Evolutionary conservation across 306 rosid genomes (phyloP), one percentile per base, ranked within the genome.

Genomic region (Myrica gale): DNA sequence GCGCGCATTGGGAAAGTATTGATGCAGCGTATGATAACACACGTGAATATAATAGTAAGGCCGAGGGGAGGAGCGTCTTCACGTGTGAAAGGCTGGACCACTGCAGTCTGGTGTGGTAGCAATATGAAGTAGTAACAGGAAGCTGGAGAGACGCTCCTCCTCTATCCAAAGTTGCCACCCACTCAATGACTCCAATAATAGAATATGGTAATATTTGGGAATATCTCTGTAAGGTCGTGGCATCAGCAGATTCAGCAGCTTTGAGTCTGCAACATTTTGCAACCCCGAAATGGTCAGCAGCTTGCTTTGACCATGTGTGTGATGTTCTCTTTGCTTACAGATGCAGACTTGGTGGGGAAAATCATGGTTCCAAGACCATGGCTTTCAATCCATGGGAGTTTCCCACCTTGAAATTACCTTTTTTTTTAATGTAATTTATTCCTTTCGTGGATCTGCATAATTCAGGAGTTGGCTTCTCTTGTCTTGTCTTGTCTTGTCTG

Each of bases 81-180:
- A 91, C 97, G 92, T 91, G 97, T 81, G 87, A 86, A 89, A 91
- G 90, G 89, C 89, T 88, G 94, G 92, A 85, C 97, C 97, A 89
- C 83, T 76, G 77, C 78, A 80, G 81, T 63, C 79, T 83, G 37
- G 37, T 32, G 83, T 80, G 72, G 20, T 20, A 74, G 74, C 67
- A 80, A 68, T 71, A 75, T 26, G 79, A 53, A 70, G 68, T 41
- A 80, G 77, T 73, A 69, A 76, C 16, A 43, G 21, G 26, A 66
- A 32, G 75, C 37, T 56, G 74, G 71, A 79, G 85, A 89, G 85
- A 89, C 90, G 94, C 91, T 87, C 91, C 91, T 86, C 74, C 1
- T 79, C 81, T 83, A 87, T 82, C 89, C 90, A 76, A 84, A 76
- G 78, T 87, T 84, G 86, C 80, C 83, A 71, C 90, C 90, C 90